These are phyloP conservation scores for Zostera marina DNA, from an alignment of 116 monocot genomes.

Conservation along the genomic window DNA sequence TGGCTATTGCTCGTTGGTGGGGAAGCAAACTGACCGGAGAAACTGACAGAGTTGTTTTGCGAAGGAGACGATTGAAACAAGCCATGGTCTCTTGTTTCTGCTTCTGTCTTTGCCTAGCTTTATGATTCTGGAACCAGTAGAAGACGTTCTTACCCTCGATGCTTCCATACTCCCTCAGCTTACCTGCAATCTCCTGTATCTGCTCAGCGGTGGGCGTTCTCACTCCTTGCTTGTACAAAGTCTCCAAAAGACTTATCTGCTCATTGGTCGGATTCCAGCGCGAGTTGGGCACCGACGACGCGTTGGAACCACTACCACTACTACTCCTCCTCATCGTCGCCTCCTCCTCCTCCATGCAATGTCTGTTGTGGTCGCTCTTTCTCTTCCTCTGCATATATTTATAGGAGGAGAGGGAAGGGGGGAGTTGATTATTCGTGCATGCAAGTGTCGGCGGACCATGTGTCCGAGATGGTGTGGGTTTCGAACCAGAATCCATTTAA, in stretches of 20 bases:
- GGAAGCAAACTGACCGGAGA: slow-evolving; percentile 4
- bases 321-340: neutral
- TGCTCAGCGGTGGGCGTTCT: slow-evolving; percentile 70
- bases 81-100: slow-evolving; percentile 42
- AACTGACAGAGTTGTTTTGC: neutral
- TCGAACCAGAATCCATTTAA: no score
- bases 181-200: slow-evolving; percentile 68
- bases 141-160: slow-evolving; percentile 90
- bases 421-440: no score
- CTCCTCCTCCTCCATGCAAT: no score
- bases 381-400: no score
- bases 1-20: neutral
- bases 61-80: slow-evolving; percentile 27
- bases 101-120: slow-evolving; percentile 66
- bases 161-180: slow-evolving; percentile 41
- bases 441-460: no score
- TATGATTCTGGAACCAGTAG: slow-evolving; percentile 97
- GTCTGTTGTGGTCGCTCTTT: no score
- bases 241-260: slow-evolving; percentile 63
- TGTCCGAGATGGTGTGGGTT: no score
- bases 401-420: no score
- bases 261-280: slow-evolving; percentile 84
- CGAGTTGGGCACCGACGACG: slow-evolving; percentile 9
- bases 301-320: no score
- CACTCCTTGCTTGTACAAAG: slow-evolving; percentile 47